These are phyloP conservation scores for Boletus barrowsii DNA, from an alignment of 768 basidiomycete species.

Conservation along the genomic window DNA sequence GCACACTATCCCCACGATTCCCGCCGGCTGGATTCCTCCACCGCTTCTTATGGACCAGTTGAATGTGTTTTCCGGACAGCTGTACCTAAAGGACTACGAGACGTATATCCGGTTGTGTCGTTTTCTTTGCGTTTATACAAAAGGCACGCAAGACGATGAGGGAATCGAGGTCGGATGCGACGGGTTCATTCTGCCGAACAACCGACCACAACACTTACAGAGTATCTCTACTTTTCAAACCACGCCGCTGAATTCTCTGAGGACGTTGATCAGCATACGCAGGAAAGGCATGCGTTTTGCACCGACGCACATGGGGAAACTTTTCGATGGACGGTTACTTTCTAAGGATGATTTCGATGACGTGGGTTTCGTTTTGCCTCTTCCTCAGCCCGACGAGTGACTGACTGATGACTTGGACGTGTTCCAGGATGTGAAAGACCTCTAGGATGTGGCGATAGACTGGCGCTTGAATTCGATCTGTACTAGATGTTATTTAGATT, in stretches of 20 bases:
- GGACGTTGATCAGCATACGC: slow-evolving; percentile 24
- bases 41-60: slow-evolving; percentile 17
- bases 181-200: slow-evolving; percentile 20
- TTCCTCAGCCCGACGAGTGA: too few relatives aligned
- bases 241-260: slow-evolving; percentile 34
- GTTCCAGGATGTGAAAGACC: not conserved
- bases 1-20: slow-evolving; percentile 2
- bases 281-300: slow-evolving; percentile 40
- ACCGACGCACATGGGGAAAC: slow-evolving; percentile 41
- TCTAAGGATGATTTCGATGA: slow-evolving; percentile 11
- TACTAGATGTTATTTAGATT: too few relatives aligned
- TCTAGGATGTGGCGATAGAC: too few relatives aligned
- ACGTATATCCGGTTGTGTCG: slow-evolving; percentile 27
- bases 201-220: slow-evolving; percentile 9
- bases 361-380: not conserved
- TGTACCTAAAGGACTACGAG: slow-evolving; percentile 28
- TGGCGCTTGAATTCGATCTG: not conserved
- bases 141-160: slow-evolving; percentile 8
- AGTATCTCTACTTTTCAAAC: slow-evolving; percentile 26
- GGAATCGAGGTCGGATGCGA: slow-evolving; percentile 8
- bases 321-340: slow-evolving; percentile 31
- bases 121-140: slow-evolving; percentile 26
- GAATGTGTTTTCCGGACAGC: slow-evolving; percentile 33
- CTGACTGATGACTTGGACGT: too few relatives aligned
- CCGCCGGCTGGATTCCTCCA: not conserved